These are phyloP conservation scores for Omphalotus olearius DNA, from an alignment of 1,284 basidiomycete genomes.

Conservation along the genomic window DNA sequence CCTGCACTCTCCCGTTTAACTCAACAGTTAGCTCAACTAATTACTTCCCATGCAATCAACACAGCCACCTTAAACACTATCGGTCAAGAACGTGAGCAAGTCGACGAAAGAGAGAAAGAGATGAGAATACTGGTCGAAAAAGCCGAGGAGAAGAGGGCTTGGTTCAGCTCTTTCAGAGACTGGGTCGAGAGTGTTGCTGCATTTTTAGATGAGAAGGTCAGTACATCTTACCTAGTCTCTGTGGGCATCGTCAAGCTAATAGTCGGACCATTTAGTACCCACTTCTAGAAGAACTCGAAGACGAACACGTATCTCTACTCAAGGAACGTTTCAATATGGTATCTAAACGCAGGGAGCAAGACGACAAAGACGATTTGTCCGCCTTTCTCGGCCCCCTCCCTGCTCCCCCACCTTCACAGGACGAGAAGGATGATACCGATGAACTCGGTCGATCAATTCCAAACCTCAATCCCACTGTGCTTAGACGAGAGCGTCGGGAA, in stretches of 20 bases:
- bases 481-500: slow-evolving; percentile 49
- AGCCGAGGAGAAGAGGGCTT: slow-evolving; percentile 81
- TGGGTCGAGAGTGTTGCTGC: slow-evolving; percentile 86
- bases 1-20: slow-evolving; percentile 55
- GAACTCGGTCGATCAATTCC: slow-evolving; percentile 59
- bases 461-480: slow-evolving; percentile 38
- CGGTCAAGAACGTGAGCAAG: slow-evolving; percentile 61
- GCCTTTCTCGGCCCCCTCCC: slow-evolving; percentile 64
- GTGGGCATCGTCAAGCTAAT: slow-evolving; percentile 1
- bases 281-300: slow-evolving; percentile 79
- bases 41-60: slow-evolving; percentile 67
- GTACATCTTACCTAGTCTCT: slow-evolving; percentile 6
- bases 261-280: slow-evolving; percentile 61
- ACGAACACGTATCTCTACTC: slow-evolving; percentile 71
- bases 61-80: slow-evolving; percentile 58
- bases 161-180: slow-evolving; percentile 82
- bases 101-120: slow-evolving; percentile 76
- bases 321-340: slow-evolving; percentile 75
- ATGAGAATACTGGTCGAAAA: slow-evolving; percentile 75
- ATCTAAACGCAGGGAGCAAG: slow-evolving; percentile 56
- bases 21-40: slow-evolving; percentile 62
- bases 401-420: slow-evolving; percentile 21
- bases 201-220: slow-evolving; percentile 91
- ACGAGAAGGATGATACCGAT: slow-evolving; percentile 48
- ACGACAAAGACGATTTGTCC: slow-evolving; percentile 82